These are phyloP conservation scores for Umbilicus rupestris DNA, from an alignment of 164 flowering plant species.

Conservation along the genomic window DNA sequence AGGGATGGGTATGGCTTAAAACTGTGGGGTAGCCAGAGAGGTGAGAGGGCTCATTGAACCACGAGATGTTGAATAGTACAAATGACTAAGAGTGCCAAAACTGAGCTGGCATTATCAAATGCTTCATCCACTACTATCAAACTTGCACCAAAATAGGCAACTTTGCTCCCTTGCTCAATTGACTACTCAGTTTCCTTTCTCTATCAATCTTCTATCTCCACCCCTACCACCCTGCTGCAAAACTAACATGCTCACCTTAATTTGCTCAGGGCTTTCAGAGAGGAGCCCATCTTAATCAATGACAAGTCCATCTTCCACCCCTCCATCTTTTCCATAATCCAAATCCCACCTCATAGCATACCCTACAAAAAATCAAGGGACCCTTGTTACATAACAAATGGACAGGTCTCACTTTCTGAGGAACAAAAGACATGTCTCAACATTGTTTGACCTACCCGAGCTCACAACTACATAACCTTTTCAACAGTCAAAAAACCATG, in stretches of 20 bases:
- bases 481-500: conserved; percentile 4
- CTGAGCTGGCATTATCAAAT: conserved; percentile 7
- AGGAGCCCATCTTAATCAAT: conserved; percentile 1
- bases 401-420: conserved; percentile 7
- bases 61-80: background rate
- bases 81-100: conserved; percentile 2
- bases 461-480: background rate
- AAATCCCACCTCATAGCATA: background rate
- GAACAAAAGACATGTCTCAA: conserved; percentile 6
- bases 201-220: background rate
- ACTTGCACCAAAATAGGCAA: conserved; percentile 7
- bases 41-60: background rate
- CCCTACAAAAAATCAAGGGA: background rate
- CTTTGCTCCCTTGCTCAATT: background rate
- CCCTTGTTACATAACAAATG: background rate
- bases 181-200: conserved; percentile 1
- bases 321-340: conserved; percentile 1
- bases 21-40: background rate
- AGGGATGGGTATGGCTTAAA: background rate
- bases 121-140: conserved; percentile 4
- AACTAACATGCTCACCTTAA: conserved; percentile 3
- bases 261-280: background rate
- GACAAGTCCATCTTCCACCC: conserved; percentile 1
- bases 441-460: conserved; percentile 4
- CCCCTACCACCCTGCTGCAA: conserved; percentile 1